These are phyloP conservation scores for Calonectria pauciramosa DNA, from an alignment of 2,329 filamentous ascomycete genomes.

Conservation along the genomic window DNA sequence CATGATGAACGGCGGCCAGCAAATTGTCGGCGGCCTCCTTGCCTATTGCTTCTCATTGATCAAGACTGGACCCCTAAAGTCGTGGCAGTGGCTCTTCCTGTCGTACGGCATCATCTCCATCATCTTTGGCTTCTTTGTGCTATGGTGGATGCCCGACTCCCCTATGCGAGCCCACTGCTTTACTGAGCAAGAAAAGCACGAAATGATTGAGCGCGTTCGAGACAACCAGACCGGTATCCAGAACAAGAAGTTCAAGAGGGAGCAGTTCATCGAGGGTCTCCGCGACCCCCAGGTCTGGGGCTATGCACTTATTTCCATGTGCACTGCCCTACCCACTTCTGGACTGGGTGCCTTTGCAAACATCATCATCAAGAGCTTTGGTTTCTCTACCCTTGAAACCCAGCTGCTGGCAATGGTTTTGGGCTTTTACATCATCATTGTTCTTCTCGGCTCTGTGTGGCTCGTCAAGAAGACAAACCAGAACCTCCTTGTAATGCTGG, in stretches of 20 bases:
- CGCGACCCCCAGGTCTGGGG: slow-evolving; percentile 76
- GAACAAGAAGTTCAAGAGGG: slow-evolving; percentile 63
- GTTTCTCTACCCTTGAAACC: slow-evolving; percentile 76
- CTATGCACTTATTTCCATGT: slow-evolving; percentile 75
- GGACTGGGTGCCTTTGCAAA: slow-evolving; percentile 81
- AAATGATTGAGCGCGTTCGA: slow-evolving; percentile 73
- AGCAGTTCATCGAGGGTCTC: slow-evolving; percentile 65
- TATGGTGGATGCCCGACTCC: slow-evolving; percentile 75
- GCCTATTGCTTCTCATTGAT: slow-evolving; percentile 75
- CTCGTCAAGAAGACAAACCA: slow-evolving; percentile 78
- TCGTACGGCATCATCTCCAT: slow-evolving; percentile 74
- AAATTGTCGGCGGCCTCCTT: slow-evolving; percentile 79
- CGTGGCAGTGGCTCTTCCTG: slow-evolving; percentile 79
- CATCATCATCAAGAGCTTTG: slow-evolving; percentile 79
- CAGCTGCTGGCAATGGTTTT: slow-evolving; percentile 83
- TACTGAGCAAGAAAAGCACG: slow-evolving; percentile 73
- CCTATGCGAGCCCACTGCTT: slow-evolving; percentile 81
- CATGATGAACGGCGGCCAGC: slow-evolving; percentile 83
- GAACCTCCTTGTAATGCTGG: slow-evolving; percentile 76
- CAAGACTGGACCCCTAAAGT: slow-evolving; percentile 65
- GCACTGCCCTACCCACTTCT: slow-evolving; percentile 80
- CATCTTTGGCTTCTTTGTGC: slow-evolving; percentile 74
- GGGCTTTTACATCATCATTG: slow-evolving; percentile 79
- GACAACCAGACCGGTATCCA: slow-evolving; percentile 73
- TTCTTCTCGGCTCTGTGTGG: slow-evolving; percentile 76